These are phyloP conservation scores for Babesia ovata DNA, from an alignment of 169 alveolate species.

Conservation along the genomic window DNA sequence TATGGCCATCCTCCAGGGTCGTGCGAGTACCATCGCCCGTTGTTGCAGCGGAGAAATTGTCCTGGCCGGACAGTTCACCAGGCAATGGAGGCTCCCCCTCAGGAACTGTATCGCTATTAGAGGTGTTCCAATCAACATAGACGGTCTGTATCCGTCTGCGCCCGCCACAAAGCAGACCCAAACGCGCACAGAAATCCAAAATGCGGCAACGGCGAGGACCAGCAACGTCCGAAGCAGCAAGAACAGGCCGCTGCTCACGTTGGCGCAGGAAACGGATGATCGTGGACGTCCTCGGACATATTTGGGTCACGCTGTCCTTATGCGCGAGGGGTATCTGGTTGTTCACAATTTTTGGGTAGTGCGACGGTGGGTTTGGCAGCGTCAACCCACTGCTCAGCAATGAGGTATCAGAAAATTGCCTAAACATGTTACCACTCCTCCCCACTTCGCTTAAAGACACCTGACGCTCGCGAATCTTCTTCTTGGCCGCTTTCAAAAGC, in stretches of 20 bases:
- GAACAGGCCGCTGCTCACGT: background rate
- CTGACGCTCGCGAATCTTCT: constrained; percentile 24
- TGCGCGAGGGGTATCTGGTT: background rate
- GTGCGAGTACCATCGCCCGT: background rate
- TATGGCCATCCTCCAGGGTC: background rate
- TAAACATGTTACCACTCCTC: background rate
- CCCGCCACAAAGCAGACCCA: background rate
- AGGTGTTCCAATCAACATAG: no score
- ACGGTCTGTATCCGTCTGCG: background rate
- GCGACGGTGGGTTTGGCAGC: constrained; percentile 17
- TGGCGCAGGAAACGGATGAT: constrained; percentile 12
- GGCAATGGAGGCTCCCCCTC: background rate
- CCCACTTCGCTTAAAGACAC: background rate
- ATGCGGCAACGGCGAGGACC: no score
- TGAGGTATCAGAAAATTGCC: constrained; percentile 18
- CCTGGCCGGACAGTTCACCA: background rate
- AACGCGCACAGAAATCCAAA: background rate
- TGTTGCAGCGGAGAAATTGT: background rate
- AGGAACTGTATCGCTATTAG: no score
- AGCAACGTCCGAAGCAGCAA: no score
- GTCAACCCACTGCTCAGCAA: background rate
- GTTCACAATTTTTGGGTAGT: constrained; percentile 2
- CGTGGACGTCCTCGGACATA: background rate
- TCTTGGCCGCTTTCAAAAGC: constrained; percentile 16
- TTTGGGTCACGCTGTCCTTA: background rate